These are phyloP conservation scores for Fusarium haematococcum DNA, from an alignment of 2,329 filamentous ascomycete genomes.

Conservation along the genomic window DNA sequence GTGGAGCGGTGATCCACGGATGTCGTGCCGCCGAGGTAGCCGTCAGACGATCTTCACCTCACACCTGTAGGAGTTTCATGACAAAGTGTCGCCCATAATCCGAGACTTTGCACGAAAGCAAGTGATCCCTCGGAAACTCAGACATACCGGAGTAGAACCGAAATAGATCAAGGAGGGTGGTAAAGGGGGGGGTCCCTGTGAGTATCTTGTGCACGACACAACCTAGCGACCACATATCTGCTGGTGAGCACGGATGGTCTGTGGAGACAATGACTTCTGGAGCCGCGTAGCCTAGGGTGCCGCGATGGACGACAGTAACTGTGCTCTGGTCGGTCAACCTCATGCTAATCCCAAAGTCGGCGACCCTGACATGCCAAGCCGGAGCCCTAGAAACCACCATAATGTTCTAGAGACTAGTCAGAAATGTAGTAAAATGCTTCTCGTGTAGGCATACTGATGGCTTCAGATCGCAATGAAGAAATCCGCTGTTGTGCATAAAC, in stretches of 20 bases:
- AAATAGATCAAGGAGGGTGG: too few relatives aligned
- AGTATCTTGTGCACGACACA: not conserved
- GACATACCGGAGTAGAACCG: too few relatives aligned
- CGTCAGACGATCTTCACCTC: not conserved
- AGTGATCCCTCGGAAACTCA: not conserved
- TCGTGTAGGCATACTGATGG: not conserved
- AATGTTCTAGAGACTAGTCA: not conserved
- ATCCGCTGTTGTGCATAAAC: not conserved
- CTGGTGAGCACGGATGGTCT: not conserved
- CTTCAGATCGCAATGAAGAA: not conserved
- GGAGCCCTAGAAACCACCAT: not conserved
- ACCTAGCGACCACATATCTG: not conserved
- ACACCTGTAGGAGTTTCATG: not conserved
- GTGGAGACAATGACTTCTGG: not conserved
- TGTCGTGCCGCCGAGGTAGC: not conserved
- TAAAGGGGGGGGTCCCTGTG: not conserved
- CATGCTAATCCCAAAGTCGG: not conserved
- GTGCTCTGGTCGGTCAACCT: not conserved
- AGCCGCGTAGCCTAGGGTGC: not conserved
- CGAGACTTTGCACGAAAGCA: not conserved
- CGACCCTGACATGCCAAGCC: not conserved
- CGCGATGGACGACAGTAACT: not conserved
- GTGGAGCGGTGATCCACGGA: not conserved
- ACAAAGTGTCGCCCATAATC: not conserved
- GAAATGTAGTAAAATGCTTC: not conserved